A percentile compares a stretch with the other conserved stretches of the same genome.
Evolutionary conservation across 108 stramenopile species (phyloP).

Genomic region (Ochromonas danica): DNA sequence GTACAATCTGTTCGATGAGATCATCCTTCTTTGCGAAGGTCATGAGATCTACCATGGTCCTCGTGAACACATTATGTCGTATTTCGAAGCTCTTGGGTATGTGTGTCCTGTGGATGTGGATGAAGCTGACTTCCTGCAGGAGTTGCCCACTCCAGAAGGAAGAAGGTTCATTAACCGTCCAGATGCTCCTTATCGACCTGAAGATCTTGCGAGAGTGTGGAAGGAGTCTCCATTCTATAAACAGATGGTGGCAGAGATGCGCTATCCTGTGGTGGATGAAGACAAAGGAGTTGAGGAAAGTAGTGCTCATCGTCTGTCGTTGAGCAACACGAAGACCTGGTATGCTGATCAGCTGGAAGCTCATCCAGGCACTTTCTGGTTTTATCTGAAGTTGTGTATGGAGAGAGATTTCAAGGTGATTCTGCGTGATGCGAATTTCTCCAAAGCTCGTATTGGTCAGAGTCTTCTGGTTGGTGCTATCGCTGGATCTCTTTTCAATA

Average conservation of each 20-base stretch:
- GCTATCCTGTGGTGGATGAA: neutral
- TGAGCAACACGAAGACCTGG: constrained; percentile 20
- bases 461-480: constrained; percentile 18
- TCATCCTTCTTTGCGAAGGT: constrained; percentile 75
- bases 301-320: too few species aligned
- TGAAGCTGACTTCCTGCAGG: constrained; percentile 66
- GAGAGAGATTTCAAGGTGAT: neutral
- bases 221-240: neutral
- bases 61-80: constrained; percentile 58
- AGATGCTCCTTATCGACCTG: neutral
- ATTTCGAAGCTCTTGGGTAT: constrained; percentile 68
- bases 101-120: constrained; percentile 68
- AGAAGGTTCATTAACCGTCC: neutral
- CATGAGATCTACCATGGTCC: constrained; percentile 76
- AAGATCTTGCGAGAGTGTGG: neutral
- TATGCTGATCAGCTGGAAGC: neutral
- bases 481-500: constrained; percentile 26
- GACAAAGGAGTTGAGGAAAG: neutral
- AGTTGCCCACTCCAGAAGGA: constrained; percentile 36
- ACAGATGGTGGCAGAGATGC: neutral
- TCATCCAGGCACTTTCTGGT: neutral
- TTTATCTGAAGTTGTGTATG: neutral
- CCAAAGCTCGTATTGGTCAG: neutral
- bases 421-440: neutral
- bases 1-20: constrained; percentile 82